phyloP scores from a whole-genome alignment of 1,284 basidiomycete species.

The Malassezia sympodialis region DNA sequence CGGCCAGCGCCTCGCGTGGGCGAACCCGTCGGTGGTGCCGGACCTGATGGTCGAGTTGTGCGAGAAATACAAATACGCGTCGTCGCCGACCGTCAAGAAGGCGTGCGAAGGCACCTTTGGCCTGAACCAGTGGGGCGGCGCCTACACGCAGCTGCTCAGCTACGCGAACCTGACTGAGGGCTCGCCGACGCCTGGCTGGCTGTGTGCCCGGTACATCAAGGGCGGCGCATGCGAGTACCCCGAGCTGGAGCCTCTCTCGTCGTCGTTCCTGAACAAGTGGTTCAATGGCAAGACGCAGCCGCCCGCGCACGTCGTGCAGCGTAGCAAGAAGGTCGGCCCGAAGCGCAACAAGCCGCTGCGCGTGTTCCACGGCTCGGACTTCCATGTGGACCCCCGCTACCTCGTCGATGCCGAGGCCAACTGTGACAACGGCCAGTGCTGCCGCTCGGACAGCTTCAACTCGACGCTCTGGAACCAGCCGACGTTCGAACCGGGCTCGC shows the following conservation, averaged over 20 bases:
- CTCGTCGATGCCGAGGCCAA: constrained; percentile 64
- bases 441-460: constrained; percentile 58
- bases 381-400: constrained; percentile 70
- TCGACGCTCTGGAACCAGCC: constrained; percentile 49
- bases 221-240: constrained; percentile 25
- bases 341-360: constrained; percentile 58
- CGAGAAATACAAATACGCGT: constrained; percentile 56
- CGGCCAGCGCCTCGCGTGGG: constrained; percentile 60
- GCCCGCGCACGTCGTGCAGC: constrained; percentile 17
- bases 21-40: constrained; percentile 59
- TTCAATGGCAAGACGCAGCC: constrained; percentile 22
- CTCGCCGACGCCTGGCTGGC: constrained; percentile 33
- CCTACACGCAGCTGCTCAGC: constrained; percentile 38
- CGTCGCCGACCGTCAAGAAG: constrained; percentile 54
- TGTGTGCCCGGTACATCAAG: constrained; percentile 25
- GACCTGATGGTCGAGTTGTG: constrained; percentile 57
- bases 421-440: constrained; percentile 64
- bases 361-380: constrained; percentile 65
- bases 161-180: constrained; percentile 31
- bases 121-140: constrained; percentile 24
- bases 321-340: constrained; percentile 17
- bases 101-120: constrained; percentile 33
- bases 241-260: constrained; percentile 21
- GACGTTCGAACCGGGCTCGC: constrained; percentile 23
- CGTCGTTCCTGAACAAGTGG: constrained; percentile 31